Base-by-base conservation (phyloP, 306 rosid genomes). In the Vigna angularis region DNA sequence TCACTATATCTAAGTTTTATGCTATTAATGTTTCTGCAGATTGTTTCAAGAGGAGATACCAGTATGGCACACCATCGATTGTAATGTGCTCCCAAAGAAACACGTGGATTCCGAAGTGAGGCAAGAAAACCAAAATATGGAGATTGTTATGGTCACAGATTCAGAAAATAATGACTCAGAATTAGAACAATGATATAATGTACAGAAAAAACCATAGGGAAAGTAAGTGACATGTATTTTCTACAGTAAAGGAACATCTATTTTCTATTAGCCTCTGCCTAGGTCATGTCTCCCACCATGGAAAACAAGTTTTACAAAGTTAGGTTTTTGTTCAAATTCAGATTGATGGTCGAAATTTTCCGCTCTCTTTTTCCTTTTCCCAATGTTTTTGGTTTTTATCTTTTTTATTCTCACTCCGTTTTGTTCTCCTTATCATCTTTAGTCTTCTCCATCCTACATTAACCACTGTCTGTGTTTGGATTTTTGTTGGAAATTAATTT, bases 21-120 rank as follows among this genome's bases (percentile, higher is more conserved):
- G 56, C 36, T 55, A 30, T 55, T 20, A 57, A 70, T 65, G 81
- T 42, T 45, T 79, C 75, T 38, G 68, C 87, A 95, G 99, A 64
- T 84, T 91, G 87, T 95, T 92, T 86, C 97, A 89, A 83, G 91
- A 89, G 79, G 99, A 95, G 93, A 91, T 92, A 76, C 98, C 96
- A 1, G 89, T 95, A 14, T 89, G 93, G 96, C 87, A 88, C 88
- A 88, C 86, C 83, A 87, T 95, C 20, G 86, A 95, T 84, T 95
- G 99, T 70, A 90, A 92, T 62, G 87, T 26, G 50, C 91, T 89
- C 67, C 93, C 96, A 6, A 86, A 88, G 82, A 89, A 86, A 74
- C 75, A 83, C 86, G 85, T 83, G 86, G 89, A 82, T 85, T 53
- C 80, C 50, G 77, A 85, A 82, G 81, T 6, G 44, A 82, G 52